These are phyloP conservation scores for Blastocystis sp. DNA, from an alignment of 352 stramenopile genomes.

Conservation along the genomic window DNA sequence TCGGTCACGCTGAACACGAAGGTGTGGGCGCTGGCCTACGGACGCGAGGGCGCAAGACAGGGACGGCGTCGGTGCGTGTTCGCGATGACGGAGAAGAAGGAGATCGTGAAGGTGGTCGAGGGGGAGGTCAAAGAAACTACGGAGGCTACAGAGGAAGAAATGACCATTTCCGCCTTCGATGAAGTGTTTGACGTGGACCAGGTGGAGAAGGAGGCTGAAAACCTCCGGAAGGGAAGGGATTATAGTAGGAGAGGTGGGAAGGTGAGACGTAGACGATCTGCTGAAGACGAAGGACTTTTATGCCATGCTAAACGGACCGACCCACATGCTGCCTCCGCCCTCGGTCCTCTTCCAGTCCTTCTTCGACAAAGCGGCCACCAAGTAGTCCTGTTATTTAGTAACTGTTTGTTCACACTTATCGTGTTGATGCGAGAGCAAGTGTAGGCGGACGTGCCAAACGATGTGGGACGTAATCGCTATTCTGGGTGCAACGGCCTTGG, in stretches of 20 bases:
- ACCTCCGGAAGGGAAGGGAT: background rate
- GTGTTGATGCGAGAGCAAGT: background rate
- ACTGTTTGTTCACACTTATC: background rate
- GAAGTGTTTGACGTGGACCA: constrained; percentile 37
- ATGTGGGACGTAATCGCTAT: constrained; percentile 18
- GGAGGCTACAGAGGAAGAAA: background rate
- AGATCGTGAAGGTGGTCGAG: constrained; percentile 10
- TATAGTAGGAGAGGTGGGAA: background rate
- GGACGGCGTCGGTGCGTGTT: background rate
- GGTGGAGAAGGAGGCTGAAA: background rate
- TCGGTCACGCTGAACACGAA: background rate
- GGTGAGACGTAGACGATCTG: constrained; percentile 16
- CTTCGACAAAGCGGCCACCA: constrained; percentile 6
- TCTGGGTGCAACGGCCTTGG: background rate
- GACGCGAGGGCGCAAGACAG: background rate
- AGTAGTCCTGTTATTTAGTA: constrained; percentile 19
- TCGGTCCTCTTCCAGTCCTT: constrained; percentile 42
- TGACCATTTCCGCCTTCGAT: background rate
- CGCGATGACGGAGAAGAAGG: background rate
- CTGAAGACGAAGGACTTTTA: constrained; percentile 32
- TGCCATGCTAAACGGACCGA: constrained; percentile 10
- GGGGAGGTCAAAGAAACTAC: background rate
- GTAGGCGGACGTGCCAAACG: background rate
- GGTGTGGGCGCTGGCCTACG: background rate
- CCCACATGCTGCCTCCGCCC: background rate